A percentile compares a stretch with the other conserved stretches of the same genome.
Conservation (phyloP, 2,329 filamentous ascomycete genomes). For the Herpotrichia juniperi region DNA sequence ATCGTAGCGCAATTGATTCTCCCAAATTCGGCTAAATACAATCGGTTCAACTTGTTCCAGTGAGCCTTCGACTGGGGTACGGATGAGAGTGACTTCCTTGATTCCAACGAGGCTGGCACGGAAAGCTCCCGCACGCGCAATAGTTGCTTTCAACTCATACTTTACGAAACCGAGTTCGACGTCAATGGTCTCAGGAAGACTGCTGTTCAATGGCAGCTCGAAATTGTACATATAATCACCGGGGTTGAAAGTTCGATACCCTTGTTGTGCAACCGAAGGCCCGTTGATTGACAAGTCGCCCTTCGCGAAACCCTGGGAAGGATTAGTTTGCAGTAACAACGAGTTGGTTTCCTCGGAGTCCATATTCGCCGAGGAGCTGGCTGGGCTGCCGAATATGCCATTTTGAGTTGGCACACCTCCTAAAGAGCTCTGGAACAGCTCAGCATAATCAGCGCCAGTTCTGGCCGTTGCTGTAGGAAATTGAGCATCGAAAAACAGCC, state of each 20-base stretch:
- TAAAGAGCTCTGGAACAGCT: conserved; percentile 58
- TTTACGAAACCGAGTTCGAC: conserved; percentile 85
- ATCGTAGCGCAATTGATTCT: conserved; percentile 93
- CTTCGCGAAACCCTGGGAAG: conserved; percentile 85
- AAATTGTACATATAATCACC: conserved; percentile 78
- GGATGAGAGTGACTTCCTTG: conserved; percentile 83
- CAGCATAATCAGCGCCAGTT: conserved; percentile 68
- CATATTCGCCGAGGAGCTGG: conserved; percentile 54
- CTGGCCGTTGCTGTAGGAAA: conserved; percentile 64
- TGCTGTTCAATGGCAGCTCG: conserved; percentile 81
- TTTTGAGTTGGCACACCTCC: conserved; percentile 30
- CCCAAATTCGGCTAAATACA: conserved; percentile 91
- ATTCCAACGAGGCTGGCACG: conserved; percentile 82
- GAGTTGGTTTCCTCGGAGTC: conserved; percentile 64
- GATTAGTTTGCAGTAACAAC: conserved; percentile 77
- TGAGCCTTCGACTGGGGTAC: conserved; percentile 84
- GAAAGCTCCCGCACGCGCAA: conserved; percentile 88
- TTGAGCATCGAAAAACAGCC: conserved; percentile 89
- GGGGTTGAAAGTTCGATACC: conserved; percentile 84
- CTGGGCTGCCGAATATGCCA: conserved; percentile 49
- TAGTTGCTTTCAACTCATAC: conserved; percentile 83
- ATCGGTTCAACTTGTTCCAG: conserved; percentile 92
- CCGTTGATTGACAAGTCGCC: conserved; percentile 66
- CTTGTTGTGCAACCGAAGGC: conserved; percentile 71
- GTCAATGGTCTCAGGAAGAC: conserved; percentile 81